Conservation (phyloP, 176 grass and related monocot genomes). For the Coix lacrymajobi region DNA sequence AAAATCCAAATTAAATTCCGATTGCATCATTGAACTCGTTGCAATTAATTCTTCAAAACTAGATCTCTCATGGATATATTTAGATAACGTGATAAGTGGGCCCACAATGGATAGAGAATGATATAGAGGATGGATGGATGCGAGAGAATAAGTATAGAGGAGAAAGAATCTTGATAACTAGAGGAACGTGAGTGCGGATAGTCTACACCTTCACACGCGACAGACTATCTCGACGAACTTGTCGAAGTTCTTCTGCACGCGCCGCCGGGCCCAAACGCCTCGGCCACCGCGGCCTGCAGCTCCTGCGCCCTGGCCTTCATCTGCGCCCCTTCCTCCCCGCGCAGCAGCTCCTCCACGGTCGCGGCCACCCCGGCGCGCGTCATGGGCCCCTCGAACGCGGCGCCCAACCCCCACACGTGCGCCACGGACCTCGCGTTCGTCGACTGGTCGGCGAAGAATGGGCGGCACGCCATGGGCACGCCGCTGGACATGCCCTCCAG, state of each 20-base stretch:
- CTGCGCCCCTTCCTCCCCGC: slow-evolving; percentile 35
- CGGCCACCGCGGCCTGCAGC: slow-evolving; percentile 20
- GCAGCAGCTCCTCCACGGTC: slow-evolving; percentile 30
- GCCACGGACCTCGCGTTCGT: slow-evolving; percentile 47
- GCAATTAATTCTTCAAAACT: no score
- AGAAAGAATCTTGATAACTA: no score
- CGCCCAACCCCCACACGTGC: no score
- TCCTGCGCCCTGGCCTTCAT: slow-evolving; percentile 39
- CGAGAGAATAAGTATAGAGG: no score
- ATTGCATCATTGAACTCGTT: no score
- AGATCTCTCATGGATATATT: no score
- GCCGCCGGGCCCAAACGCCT: slow-evolving; percentile 12
- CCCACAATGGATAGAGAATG: no score
- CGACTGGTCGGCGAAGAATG: slow-evolving; percentile 51
- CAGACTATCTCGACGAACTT: slow-evolving; percentile 32
- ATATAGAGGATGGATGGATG: no score
- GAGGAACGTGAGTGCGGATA: no score
- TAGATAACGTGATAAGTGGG: no score
- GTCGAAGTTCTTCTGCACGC: slow-evolving; percentile 42
- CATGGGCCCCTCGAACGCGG: no score
- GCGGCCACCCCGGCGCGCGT: slow-evolving; percentile 11
- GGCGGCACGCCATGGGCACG: slow-evolving; percentile 61
- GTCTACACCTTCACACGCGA: not conserved
- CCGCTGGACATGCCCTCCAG: slow-evolving; percentile 32
- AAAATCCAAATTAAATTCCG: no score